A percentile compares a stretch with the other conserved stretches of the same genome.
phyloP scores from a whole-genome alignment of 768 basidiomycete genomes.

The Rhodotorula taiwanensis region DNA sequence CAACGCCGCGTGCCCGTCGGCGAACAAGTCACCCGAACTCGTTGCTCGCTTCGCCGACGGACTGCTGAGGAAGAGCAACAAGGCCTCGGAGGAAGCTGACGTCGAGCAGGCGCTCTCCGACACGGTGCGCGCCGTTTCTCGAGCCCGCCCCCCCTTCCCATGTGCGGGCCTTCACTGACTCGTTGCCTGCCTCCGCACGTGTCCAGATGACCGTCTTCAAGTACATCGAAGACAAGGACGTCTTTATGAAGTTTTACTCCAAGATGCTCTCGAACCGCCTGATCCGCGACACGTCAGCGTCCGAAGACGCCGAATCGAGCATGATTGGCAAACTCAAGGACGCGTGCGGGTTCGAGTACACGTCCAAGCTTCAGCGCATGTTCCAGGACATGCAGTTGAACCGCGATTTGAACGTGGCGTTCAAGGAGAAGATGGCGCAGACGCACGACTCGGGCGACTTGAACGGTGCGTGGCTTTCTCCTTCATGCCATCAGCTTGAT shows the following conservation, averaged over 20 bases:
- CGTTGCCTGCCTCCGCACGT: background rate
- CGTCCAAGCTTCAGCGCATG: conserved; percentile 92
- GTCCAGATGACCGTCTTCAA: conserved; percentile 91
- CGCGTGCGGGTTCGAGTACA: conserved; percentile 93
- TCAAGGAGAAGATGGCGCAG: conserved; percentile 80
- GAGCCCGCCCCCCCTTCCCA: background rate
- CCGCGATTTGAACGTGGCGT: conserved; percentile 89
- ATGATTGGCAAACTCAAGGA: conserved; percentile 99
- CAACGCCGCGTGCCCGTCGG: conserved; percentile 75
- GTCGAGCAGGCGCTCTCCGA: conserved; percentile 82
- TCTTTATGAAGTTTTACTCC: conserved; percentile 96
- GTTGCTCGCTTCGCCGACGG: conserved; percentile 87
- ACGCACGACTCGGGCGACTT: conserved; percentile 65
- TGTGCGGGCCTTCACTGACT: background rate
- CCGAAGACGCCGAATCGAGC: conserved; percentile 90
- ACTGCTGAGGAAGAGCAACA: conserved; percentile 86
- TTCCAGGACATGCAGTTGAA: conserved; percentile 93
- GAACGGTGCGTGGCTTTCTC: conserved; percentile 48
- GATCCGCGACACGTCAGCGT: conserved; percentile 81
- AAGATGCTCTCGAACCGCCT: conserved; percentile 89
- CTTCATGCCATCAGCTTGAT: too few species aligned
- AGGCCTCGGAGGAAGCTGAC: conserved; percentile 84
- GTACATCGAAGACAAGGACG: conserved; percentile 97
- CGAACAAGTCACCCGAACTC: conserved; percentile 79
- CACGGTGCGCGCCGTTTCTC: conserved; percentile 55